Percentiles rank a stretch among this genome's conserved stretches.
These are phyloP conservation scores for Aphanocladium album DNA, from an alignment of 2,329 filamentous ascomycete species.

Conservation along the genomic window DNA sequence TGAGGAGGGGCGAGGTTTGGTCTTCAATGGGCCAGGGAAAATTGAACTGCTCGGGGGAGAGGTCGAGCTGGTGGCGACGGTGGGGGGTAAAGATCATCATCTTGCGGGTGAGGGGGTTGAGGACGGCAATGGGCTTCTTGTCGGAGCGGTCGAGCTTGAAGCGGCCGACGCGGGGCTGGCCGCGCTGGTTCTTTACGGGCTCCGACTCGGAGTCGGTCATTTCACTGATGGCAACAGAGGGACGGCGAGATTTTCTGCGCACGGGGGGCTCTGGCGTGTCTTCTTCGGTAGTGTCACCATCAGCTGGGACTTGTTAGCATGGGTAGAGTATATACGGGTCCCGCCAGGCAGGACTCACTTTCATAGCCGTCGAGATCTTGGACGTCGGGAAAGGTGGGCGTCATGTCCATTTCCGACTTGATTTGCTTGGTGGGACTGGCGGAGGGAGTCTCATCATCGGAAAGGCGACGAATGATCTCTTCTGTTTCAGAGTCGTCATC, in stretches of 20 bases:
- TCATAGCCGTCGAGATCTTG: constrained; percentile 53
- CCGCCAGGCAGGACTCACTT: constrained; percentile 42
- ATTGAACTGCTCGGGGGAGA: constrained; percentile 52
- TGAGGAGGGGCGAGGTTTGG: constrained; percentile 53
- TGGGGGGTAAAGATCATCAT: constrained; percentile 61
- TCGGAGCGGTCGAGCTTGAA: constrained; percentile 50
- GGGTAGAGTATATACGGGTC: constrained; percentile 8
- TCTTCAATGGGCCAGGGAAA: constrained; percentile 39
- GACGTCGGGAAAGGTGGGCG: constrained; percentile 27
- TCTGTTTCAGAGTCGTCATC: constrained; percentile 40
- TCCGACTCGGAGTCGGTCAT: constrained; percentile 48
- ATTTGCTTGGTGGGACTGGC: constrained; percentile 34
- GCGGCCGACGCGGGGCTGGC: constrained; percentile 49
- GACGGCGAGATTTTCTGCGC: constrained; percentile 43
- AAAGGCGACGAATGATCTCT: constrained; percentile 30
- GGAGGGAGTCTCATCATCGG: constrained; percentile 38
- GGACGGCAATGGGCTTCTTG: constrained; percentile 54
- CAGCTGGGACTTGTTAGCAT: constrained; percentile 45
- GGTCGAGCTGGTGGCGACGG: constrained; percentile 42
- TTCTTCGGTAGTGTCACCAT: constrained; percentile 59
- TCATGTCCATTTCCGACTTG: constrained; percentile 20
- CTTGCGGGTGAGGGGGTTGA: constrained; percentile 53
- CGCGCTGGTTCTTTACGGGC: constrained; percentile 42
- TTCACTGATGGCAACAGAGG: constrained; percentile 32
- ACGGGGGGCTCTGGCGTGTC: constrained; percentile 48